A percentile compares a stretch with the other conserved stretches of the same genome.
These are phyloP conservation scores for Aspergillus glaucus DNA, from an alignment of 2,329 filamentous ascomycete genomes.

Conservation along the genomic window DNA sequence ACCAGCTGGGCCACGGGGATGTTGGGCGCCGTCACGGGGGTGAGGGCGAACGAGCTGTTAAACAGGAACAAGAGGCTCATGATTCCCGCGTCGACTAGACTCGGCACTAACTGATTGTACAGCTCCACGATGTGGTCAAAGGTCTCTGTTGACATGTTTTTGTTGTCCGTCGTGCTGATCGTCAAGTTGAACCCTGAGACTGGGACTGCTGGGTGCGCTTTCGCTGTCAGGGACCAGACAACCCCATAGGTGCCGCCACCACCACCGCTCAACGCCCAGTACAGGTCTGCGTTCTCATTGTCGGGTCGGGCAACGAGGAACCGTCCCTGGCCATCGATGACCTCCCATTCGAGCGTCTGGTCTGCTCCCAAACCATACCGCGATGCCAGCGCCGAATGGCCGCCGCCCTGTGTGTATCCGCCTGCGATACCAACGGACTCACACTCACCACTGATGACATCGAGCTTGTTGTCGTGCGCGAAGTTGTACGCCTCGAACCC, in stretches of 20 bases:
- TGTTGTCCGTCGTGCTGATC: slow-evolving; percentile 24
- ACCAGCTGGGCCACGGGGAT: slow-evolving; percentile 41
- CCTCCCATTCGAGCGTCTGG: slow-evolving; percentile 50
- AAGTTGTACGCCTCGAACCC: slow-evolving; percentile 46
- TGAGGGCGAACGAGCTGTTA: slow-evolving; percentile 43
- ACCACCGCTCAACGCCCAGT: slow-evolving; percentile 57
- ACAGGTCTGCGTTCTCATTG: slow-evolving; percentile 49
- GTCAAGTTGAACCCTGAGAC: slow-evolving; percentile 41
- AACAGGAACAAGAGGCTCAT: slow-evolving; percentile 48
- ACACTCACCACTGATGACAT: slow-evolving; percentile 50
- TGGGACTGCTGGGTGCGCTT: slow-evolving; percentile 41
- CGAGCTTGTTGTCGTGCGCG: slow-evolving; percentile 42
- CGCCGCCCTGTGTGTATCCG: slow-evolving; percentile 57
- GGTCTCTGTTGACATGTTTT: slow-evolving; percentile 33
- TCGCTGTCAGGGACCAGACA: slow-evolving; percentile 51
- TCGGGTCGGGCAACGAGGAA: slow-evolving; percentile 43
- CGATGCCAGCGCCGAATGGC: slow-evolving; percentile 50
- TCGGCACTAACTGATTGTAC: slow-evolving; percentile 45
- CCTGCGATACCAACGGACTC: slow-evolving; percentile 54
- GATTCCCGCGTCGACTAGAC: slow-evolving; percentile 46
- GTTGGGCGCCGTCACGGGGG: slow-evolving; percentile 44
- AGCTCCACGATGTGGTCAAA: slow-evolving; percentile 49
- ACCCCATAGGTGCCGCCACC: slow-evolving; percentile 56
- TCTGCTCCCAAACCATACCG: slow-evolving; percentile 55
- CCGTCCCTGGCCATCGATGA: slow-evolving; percentile 47